Conservation (phyloP, 2,329 filamentous ascomycete genomes). For the Colletotrichum sp. region DNA sequence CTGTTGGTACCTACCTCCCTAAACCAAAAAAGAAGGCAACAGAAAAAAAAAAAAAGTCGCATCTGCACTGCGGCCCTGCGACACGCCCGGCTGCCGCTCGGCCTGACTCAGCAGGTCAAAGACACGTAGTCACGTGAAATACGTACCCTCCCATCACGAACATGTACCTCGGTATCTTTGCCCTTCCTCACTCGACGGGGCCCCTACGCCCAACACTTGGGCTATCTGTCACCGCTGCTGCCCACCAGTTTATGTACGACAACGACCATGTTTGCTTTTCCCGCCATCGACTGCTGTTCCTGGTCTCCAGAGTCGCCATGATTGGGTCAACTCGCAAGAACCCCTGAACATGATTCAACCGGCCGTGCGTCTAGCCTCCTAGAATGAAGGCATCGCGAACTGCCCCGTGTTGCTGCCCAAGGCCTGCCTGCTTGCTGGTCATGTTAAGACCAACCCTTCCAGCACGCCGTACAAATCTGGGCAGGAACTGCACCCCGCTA, state of each 20-base stretch:
- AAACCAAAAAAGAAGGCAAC: neutral
- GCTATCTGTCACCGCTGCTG: neutral
- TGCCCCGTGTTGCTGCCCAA: neutral
- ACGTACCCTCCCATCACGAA: neutral
- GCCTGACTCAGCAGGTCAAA: conserved; percentile 22
- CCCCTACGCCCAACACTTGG: neutral
- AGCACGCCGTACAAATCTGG: neutral
- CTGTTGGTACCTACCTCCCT: neutral
- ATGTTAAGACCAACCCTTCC: neutral
- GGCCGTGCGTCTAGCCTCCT: neutral
- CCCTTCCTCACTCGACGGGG: neutral
- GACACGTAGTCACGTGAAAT: conserved; percentile 13
- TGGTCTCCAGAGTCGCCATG: neutral
- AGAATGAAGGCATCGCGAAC: neutral
- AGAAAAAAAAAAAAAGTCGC: neutral
- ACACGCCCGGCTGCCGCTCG: conserved; percentile 12
- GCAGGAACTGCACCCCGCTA: neutral
- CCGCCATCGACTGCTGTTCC: conserved; percentile 5
- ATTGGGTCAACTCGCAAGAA: neutral
- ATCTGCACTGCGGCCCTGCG: neutral
- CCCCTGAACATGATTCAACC: neutral
- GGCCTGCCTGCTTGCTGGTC: neutral
- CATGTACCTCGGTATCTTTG: neutral
- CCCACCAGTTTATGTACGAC: neutral
- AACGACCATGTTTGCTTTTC: conserved; percentile 10